Conservation (phyloP, 306 rosid species). For the Quercus rubra region DNA sequence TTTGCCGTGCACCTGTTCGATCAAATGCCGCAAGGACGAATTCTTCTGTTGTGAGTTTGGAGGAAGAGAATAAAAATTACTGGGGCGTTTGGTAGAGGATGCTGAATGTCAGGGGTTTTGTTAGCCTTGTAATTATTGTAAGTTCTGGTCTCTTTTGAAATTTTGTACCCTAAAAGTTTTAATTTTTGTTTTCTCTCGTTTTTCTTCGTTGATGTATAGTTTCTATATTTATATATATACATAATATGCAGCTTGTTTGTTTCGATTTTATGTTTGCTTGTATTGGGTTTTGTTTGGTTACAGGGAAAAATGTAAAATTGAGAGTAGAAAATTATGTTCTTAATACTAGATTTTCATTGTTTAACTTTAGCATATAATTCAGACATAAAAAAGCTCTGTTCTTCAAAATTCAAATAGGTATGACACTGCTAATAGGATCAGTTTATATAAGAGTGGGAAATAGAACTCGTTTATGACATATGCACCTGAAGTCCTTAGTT, state of each 20-base stretch:
- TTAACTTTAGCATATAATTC: background rate
- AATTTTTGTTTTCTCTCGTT: background rate
- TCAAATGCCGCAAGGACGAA: slow-evolving; percentile 1
- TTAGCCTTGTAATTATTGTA: slow-evolving; percentile 30
- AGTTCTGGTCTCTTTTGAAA: slow-evolving; percentile 15
- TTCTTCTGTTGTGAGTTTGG: slow-evolving; percentile 18
- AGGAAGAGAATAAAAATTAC: slow-evolving; percentile 23
- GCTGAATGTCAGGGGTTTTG: slow-evolving; percentile 21
- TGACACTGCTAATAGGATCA: background rate
- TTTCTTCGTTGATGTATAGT: slow-evolving; percentile 4
- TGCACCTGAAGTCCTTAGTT: background rate
- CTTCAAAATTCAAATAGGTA: background rate
- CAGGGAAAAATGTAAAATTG: background rate
- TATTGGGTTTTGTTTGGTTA: background rate
- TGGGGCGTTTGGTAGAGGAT: slow-evolving; percentile 21
- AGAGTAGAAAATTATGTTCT: background rate
- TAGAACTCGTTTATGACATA: background rate
- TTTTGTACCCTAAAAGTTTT: slow-evolving; percentile 5
- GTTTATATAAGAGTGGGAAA: background rate
- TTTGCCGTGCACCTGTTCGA: slow-evolving; percentile 70
- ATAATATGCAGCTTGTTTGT: background rate
- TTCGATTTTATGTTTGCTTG: background rate
- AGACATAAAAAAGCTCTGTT: background rate
- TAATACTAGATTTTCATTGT: background rate
- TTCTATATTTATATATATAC: background rate